Evolutionary conservation across 805 yeast genomes (phyloP), one percentile per base, ranked within the genome.

Genomic region (Kockiozyma suomiensis): DNA sequence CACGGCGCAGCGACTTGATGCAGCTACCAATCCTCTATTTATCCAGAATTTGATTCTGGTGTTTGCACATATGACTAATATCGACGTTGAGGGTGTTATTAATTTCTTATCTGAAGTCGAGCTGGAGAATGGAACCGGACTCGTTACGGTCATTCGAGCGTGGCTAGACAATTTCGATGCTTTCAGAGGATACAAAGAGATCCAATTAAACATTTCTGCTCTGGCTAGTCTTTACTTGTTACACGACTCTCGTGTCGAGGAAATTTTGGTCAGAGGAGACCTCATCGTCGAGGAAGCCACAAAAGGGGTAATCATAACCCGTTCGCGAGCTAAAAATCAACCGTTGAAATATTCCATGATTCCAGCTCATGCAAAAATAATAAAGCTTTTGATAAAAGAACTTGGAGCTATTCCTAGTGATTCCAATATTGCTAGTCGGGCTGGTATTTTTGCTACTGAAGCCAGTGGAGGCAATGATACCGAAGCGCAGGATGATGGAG

Each of bases 91-190:
- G 6, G 85, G 85, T 17, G 85, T 90, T 38, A 74, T 92, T 1
- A 78, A 83, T 41, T 85, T 90, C 58, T 78, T 93, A 53, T 75
- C 78, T 21, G 73, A 74, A 7, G 32, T 67, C 28, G 17, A 57
- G 37, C 35, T 58, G 26, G 63, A 50, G 1, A 58, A 40, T 3
- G 37, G 61, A 1, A 68, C 78, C 26, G 86, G 87, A 0, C 75
- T 91, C 8, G 75, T 76, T 25, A 73, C 80, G 2, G 82, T 90
- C 1, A 71, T 93, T 53, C 85, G 86, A 1, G 85, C 88, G 53
- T 94, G 98, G 98, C 80, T 93, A 50, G 83, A 82, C 26, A 81
- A 90, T 1, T 92, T 90, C 73, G 93, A 89, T 67, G 84, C 86
- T 1, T 82, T 92, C 41, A 79, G 93, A 61, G 97, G 97, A 0